These are phyloP conservation scores for Amanita polypyramis DNA, from an alignment of 768 basidiomycete genomes.

Conservation along the genomic window DNA sequence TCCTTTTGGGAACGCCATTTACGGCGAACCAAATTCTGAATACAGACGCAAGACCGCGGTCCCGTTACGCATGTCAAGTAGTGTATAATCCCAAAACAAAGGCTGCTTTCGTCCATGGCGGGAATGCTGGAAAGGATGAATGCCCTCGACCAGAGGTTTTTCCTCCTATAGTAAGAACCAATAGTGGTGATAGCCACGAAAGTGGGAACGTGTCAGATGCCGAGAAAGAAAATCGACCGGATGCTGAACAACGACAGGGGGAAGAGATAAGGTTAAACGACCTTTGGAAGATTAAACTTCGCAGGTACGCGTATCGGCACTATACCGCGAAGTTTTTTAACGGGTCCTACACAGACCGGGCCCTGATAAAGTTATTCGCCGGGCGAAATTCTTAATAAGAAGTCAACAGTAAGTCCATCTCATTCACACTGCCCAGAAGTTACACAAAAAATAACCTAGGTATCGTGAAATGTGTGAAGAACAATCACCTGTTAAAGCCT, in stretches of 20 bases:
- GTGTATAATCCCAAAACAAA: constrained; percentile 54
- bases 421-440: neutral
- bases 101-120: constrained; percentile 63
- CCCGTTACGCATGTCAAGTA: constrained; percentile 73
- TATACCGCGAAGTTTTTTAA: neutral
- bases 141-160: constrained; percentile 3
- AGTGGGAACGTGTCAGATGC: constrained; percentile 11
- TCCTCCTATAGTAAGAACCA: constrained; percentile 3
- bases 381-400: constrained; percentile 53
- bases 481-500: constrained; percentile 46
- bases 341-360: constrained; percentile 36
- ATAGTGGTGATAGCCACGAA: constrained; percentile 4
- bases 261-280: constrained; percentile 54
- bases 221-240: constrained; percentile 3
- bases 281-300: constrained; percentile 66
- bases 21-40: constrained; percentile 1
- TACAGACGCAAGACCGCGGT: constrained; percentile 32
- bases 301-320: constrained; percentile 35
- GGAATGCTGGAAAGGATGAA: constrained; percentile 44
- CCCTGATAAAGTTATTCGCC: constrained; percentile 51
- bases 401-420: constrained; percentile 52
- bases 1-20: constrained; percentile 27
- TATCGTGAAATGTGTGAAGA: constrained; percentile 79
- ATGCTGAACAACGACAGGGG: constrained; percentile 11
- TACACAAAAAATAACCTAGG: constrained; percentile 23